phyloP scores from a whole-genome alignment of 2,329 filamentous ascomycete genomes.

The Ophiosphaerella herpotricha region DNA sequence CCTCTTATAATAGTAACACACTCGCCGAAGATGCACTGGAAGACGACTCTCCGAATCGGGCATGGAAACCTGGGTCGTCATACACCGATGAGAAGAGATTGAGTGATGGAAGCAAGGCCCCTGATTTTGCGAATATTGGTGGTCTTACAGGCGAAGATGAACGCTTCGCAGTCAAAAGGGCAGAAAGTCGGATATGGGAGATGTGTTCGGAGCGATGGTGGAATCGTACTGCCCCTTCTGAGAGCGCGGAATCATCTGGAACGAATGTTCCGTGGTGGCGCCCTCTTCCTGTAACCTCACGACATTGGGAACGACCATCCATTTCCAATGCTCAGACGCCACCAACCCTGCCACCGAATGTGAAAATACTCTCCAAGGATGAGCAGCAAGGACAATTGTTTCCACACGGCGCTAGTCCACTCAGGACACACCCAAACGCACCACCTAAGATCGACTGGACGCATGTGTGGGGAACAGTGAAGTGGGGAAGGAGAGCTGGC shows the following conservation, averaged over 20 bases:
- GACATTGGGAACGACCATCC: constrained; percentile 65
- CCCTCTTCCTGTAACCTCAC: constrained; percentile 65
- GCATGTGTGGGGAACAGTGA: constrained; percentile 60
- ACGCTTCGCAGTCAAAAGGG: constrained; percentile 78
- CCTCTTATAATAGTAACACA: constrained; percentile 58
- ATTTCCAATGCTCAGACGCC: background rate
- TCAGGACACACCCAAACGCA: constrained; percentile 49
- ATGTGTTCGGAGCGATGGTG: constrained; percentile 78
- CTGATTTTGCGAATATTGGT: constrained; percentile 69
- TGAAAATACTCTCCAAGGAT: constrained; percentile 19
- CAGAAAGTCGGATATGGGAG: constrained; percentile 79
- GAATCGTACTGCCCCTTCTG: constrained; percentile 66
- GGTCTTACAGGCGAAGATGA: constrained; percentile 82
- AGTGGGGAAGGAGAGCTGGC: constrained; percentile 59
- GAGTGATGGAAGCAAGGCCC: constrained; percentile 20
- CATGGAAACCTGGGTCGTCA: constrained; percentile 28
- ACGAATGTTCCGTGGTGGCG: constrained; percentile 66
- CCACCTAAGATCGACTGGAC: constrained; percentile 58
- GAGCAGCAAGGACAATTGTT: constrained; percentile 42
- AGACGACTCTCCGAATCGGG: constrained; percentile 55
- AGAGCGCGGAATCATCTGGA: constrained; percentile 54
- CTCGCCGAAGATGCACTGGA: constrained; percentile 54
- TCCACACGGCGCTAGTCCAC: constrained; percentile 52
- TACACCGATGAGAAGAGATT: constrained; percentile 35
- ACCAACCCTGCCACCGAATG: constrained; percentile 13